Base-by-base conservation (phyloP, 768 basidiomycete genomes). In the Psilocybe tampanensis region DNA sequence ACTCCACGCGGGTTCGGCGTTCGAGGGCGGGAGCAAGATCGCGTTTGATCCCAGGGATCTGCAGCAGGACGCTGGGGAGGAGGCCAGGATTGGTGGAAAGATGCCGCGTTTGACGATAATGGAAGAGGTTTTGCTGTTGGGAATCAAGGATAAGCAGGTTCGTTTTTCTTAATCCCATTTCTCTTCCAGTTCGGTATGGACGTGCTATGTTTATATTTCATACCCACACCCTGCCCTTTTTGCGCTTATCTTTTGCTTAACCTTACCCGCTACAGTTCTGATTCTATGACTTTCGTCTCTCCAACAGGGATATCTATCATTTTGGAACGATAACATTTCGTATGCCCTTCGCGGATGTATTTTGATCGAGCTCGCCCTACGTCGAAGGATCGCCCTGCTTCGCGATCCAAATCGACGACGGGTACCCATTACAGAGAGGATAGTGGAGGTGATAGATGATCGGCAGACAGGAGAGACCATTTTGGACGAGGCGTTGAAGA, bases 291-390 rank as follows among this genome's bases (percentile, higher is more conserved):
- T 24, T 52, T 44, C 51, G 54, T 55, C 49, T 55, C 56, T 54
- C 17, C 17, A 19, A 2, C 60, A 80, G 76, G 95, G 95, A 33
- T 97, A 98, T 72, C 85, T 98, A 36, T 96, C 94, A 1, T 98
- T 98, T 70, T 98, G 96, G 96, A 98, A 98, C 75, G 96, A 99
- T 80, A 98, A 98, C 75, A 99, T 99, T 63, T 97, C 95, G 0
- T 99, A 99, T 73, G 95, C 96, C 13, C 83, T 99, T 2, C 86
- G 97, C n/a, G 97, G 97, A 4, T 98, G 96, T 72, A 98, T 99
- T 66, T 84, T 99, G 59, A 89, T 98, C 54, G 96, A 99, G 70
- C 89, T 99, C 58, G 95, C 96, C 0, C 84, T 99, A n/a, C 86
- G 96, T 41, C 82, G 94, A 55, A 84, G 97, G 36, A 97, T 99